Evolutionary conservation across 257 asterid genomes (phyloP).

Genomic region (Rubia yunnanensis): DNA sequence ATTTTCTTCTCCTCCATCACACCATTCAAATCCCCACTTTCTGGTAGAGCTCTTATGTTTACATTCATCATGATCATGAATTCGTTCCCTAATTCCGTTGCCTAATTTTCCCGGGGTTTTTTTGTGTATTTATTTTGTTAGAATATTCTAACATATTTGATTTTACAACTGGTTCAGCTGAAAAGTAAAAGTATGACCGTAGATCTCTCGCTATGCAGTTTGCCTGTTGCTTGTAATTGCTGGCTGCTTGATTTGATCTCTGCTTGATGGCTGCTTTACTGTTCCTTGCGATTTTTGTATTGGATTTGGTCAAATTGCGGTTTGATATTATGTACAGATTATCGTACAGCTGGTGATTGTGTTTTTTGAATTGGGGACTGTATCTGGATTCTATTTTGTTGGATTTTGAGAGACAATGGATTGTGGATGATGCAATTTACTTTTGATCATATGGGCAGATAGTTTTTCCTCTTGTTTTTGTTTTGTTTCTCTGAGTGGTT

Average conservation of each 20-base stretch:
- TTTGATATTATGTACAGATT: background rate
- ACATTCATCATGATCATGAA: background rate
- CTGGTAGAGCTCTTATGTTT: slow-evolving; percentile 4
- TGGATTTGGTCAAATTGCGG: background rate
- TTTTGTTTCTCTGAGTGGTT: background rate
- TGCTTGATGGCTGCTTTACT: background rate
- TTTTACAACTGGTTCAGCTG: slow-evolving; percentile 8
- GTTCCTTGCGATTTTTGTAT: background rate
- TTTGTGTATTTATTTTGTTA: background rate
- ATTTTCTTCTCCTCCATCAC: background rate
- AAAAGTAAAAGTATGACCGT: background rate
- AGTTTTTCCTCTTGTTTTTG: slow-evolving; percentile 10
- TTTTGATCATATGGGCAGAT: slow-evolving; percentile 6
- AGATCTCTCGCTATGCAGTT: slow-evolving; percentile 11
- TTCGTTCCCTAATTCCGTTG: slow-evolving; percentile 11
- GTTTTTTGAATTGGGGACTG: background rate
- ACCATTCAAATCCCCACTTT: background rate
- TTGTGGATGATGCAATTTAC: slow-evolving; percentile 7
- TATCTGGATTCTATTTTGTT: slow-evolving; percentile 6
- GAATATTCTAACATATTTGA: too few species aligned
- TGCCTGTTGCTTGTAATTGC: background rate
- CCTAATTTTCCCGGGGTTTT: slow-evolving; percentile 9
- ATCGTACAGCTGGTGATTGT: background rate
- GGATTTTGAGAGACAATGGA: background rate
- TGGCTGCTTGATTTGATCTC: background rate